Evolutionary conservation across 2,329 filamentous ascomycete genomes (phyloP), one percentile per base, ranked within the genome.

Genomic region (Verticillium dahliae): DNA sequence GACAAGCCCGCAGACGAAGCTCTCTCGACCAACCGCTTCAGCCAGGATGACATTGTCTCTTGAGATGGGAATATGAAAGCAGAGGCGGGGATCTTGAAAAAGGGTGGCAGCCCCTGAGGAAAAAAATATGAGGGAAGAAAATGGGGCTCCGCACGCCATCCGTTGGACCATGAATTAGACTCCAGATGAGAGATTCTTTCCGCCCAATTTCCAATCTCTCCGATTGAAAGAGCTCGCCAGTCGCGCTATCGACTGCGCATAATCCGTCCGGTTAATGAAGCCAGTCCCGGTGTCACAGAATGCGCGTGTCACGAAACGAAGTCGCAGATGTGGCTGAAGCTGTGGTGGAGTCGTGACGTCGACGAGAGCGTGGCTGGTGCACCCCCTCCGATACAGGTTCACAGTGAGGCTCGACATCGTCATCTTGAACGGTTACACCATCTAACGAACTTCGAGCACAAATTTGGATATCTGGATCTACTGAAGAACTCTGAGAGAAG

Each of bases 371-470:
- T 50, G 45, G 45, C 45, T 50, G 45, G 45, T 50, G 45, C 45
- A 27, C 18, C 45, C 2, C 45, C n/a, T 27, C 45, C 13, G 18
- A 50, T 50, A 50, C 45, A 50, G 45, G 7, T 50, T 50, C 45
- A 3, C 2, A 3, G 5, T 50, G 9, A 76, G 71, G 76, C 75
- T 76, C 74, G 75, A 76, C 74, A 72, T 70, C 67, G 71, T 74
- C 70, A 56, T 68, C 66, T 61, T 69, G 72, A 68, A 72, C 74
- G 72, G 76, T 73, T 27, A 27, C 27, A 4, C 27, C 4, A 4
- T 4, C 27, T 27, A 27, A 27, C 27, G 2, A 27, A 27, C 27
- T 27, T 27, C 27, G 27, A 27, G 4, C 27, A 27, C 27, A 27
- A 22, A 27, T 27, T 27, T 4, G 27, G 27, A 27, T 27, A 27